Evolutionary conservation across 805 yeast species (phyloP), one percentile per base, ranked within the genome.

Genomic region (Yamadazyma paraphyllophila): DNA sequence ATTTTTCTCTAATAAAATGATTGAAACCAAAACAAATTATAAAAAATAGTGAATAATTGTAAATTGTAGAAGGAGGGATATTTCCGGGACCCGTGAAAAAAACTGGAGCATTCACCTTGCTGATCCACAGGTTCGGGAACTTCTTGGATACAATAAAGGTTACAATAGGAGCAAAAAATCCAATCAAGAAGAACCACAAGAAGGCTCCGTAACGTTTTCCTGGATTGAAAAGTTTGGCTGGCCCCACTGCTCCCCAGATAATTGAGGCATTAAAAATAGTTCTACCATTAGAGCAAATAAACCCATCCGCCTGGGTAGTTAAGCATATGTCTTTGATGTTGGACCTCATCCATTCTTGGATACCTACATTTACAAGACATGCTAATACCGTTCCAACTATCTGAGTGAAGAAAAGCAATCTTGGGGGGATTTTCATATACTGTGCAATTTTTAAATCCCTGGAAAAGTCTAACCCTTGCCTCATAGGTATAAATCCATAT

Each of bases 31-130:
- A 51, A 13, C 58, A 56, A 37, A 49, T 52, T 25, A 54, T 50
- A 48, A 81, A 74, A 66, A 38, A 38, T 14, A 38, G 26, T 25
- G 77, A 73, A 60, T 81, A 82, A 59, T 80, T 82, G 61, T 81
- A 82, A 15, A 85, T 80, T 2, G 88, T 81, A 30, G 85, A 83
- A 27, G 91, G 90, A 10, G 91, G 89, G 53, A 83, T 78, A 52
- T 72, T 69, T 36, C 82, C 82, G 9, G 73, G 64, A 49, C 73
- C 74, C 11, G 69, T 59, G 58, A 69, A 68, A 61, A 69, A 68
- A 40, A 69, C 62, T 9, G 44, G 44, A 11, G 39, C 38, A 33
- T 41, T 33, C 4, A 41, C 11, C 24, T 25, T 24, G 7, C 44
- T 24, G 9, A 40, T n/a, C 43, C 43, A 40, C 43, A 31, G 36